A percentile compares a stretch with the other conserved stretches of the same genome.
These are phyloP conservation scores for Teratosphaeria epicoccoides DNA, from an alignment of 2,329 filamentous ascomycete species.

Conservation along the genomic window DNA sequence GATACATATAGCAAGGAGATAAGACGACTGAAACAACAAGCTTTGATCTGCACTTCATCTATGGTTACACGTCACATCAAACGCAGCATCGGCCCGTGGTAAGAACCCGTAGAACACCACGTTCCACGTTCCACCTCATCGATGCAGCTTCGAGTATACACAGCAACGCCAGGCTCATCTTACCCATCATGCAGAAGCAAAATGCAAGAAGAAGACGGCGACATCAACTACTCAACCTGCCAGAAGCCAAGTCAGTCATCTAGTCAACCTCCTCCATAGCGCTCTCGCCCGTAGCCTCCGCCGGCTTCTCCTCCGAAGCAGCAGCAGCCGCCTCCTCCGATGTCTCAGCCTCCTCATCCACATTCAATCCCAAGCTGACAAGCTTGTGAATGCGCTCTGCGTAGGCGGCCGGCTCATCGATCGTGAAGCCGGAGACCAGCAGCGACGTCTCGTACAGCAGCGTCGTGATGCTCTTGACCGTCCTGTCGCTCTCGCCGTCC, in stretches of 20 bases:
- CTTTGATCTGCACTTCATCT: background rate
- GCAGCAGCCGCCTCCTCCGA: slow-evolving; percentile 46
- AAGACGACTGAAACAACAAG: background rate
- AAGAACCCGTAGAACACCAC: background rate
- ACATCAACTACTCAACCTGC: background rate
- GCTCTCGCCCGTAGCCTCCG: slow-evolving; percentile 62
- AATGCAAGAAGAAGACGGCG: background rate
- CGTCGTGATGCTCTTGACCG: slow-evolving; percentile 97
- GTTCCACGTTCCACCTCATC: background rate
- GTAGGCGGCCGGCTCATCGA: slow-evolving; percentile 95
- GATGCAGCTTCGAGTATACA: background rate
- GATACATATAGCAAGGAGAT: no score
- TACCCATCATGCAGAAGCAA: background rate
- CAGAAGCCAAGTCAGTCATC: slow-evolving; percentile 12
- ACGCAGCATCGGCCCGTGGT: background rate
- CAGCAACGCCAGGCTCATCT: background rate
- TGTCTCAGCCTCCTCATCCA: slow-evolving; percentile 83
- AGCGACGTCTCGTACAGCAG: slow-evolving; percentile 98
- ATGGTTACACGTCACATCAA: background rate
- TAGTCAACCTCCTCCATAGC: slow-evolving; percentile 99
- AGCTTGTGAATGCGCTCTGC: slow-evolving; percentile 99
- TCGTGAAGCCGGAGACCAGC: slow-evolving; percentile 97
- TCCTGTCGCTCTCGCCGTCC: slow-evolving; percentile 96
- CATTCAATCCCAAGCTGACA: slow-evolving; percentile 91
- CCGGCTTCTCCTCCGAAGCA: slow-evolving; percentile 50